A percentile compares a stretch with the other conserved stretches of the same genome.
phyloP scores from a whole-genome alignment of 1,139 yeast species.

The Yamadazyma pseudoaaseri region DNA sequence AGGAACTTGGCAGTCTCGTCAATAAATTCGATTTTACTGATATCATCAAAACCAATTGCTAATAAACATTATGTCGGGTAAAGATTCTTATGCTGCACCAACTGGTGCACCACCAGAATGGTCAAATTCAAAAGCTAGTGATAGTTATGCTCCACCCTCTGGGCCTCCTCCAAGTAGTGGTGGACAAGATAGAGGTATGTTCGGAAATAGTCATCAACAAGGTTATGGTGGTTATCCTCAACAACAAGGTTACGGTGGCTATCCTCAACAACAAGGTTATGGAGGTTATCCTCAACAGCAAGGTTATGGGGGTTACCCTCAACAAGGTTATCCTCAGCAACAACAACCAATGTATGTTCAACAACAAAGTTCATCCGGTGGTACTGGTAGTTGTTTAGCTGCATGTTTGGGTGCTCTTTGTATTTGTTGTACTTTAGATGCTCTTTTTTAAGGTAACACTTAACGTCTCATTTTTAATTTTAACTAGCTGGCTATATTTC shows the following conservation, averaged over 20 bases:
- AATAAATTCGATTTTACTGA: no score
- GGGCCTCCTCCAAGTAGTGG: slow-evolving; percentile 29
- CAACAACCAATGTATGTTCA: slow-evolving; percentile 66
- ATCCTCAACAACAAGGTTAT: slow-evolving; percentile 39
- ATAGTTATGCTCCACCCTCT: slow-evolving; percentile 26
- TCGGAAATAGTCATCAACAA: slow-evolving; percentile 20
- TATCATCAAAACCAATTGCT: no score
- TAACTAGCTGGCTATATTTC: slow-evolving; percentile 1
- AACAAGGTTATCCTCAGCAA: slow-evolving; percentile 30
- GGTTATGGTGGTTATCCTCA: slow-evolving; percentile 15
- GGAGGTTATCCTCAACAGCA: slow-evolving; percentile 27
- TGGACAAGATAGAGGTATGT: slow-evolving; percentile 31
- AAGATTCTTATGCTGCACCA: slow-evolving; percentile 36
- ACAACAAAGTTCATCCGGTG: slow-evolving; percentile 13
- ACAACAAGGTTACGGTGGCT: slow-evolving; percentile 30
- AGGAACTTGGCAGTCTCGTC: no score
- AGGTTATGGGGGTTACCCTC: slow-evolving; percentile 21
- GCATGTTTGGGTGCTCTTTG: slow-evolving; percentile 75
- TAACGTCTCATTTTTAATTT: background rate
- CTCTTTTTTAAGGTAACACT: slow-evolving; percentile 47
- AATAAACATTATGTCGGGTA: slow-evolving; percentile 16
- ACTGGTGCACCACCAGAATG: slow-evolving; percentile 51
- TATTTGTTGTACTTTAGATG: slow-evolving; percentile 72
- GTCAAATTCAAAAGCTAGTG: slow-evolving; percentile 18
- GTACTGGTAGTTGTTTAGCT: slow-evolving; percentile 53